Conservation (phyloP, 345 rosid species). For the Citrus mangshanensis region DNA sequence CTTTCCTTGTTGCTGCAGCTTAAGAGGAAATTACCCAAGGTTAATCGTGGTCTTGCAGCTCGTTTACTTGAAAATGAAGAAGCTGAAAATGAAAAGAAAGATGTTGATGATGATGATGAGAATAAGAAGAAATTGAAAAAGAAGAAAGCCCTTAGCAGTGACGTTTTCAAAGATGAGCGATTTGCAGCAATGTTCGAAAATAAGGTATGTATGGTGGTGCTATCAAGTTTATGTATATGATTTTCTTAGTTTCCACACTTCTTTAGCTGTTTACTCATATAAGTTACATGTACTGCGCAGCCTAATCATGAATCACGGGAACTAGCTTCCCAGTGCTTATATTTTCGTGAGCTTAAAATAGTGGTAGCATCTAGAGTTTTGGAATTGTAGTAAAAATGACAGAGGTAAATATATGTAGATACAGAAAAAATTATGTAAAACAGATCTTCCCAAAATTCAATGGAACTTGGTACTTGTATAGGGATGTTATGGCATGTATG, state of each 20-base stretch:
- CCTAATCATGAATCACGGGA: neutral
- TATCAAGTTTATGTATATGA: neutral
- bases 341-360: neutral
- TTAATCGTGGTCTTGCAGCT: conserved; percentile 66
- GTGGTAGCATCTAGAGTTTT: neutral
- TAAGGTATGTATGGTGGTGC: conserved; percentile 40
- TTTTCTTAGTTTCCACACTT: neutral
- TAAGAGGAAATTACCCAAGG: conserved; percentile 65
- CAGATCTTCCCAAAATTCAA: neutral
- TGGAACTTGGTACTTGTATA: neutral
- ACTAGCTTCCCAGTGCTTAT: no score
- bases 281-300: no score
- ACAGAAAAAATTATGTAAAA: neutral
- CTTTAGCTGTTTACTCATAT: neutral
- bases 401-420: neutral
- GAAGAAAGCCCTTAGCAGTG: conserved; percentile 58
- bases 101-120: conserved; percentile 44
- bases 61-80: conserved; percentile 53
- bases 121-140: conserved; percentile 63
- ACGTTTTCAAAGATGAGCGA: conserved; percentile 53
- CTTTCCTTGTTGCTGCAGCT: conserved; percentile 43
- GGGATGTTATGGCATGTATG: neutral
- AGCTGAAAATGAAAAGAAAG: conserved; percentile 47
- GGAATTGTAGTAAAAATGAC: neutral
- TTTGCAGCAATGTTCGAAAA: conserved; percentile 52